Conservation (phyloP, 768 basidiomycete species). For the Boletus rubropictus region DNA sequence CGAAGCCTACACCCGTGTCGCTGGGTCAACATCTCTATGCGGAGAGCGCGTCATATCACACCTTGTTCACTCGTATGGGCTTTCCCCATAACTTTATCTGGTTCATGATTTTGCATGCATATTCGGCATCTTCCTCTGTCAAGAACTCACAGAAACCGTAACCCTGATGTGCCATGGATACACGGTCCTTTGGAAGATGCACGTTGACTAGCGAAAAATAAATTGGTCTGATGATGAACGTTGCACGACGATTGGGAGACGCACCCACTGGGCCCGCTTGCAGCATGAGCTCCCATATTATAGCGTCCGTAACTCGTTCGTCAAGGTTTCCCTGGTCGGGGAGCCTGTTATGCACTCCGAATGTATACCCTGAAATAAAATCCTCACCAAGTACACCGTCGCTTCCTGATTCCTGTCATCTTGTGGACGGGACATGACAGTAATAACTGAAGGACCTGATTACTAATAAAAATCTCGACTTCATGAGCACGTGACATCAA, state of each 20-base stretch:
- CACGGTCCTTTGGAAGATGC: conserved; percentile 95
- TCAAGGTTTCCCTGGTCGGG: conserved; percentile 86
- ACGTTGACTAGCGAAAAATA: conserved; percentile 68
- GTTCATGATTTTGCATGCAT: conserved; percentile 99
- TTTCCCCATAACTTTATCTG: conserved; percentile 99
- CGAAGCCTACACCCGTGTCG: conserved; percentile 58
- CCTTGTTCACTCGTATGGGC: conserved; percentile 98
- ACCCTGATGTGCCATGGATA: conserved; percentile 97
- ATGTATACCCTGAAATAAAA: neutral
- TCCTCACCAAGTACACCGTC: conserved; percentile 72
- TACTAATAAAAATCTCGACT: no score
- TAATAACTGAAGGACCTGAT: no score
- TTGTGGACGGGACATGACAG: conserved; percentile 48
- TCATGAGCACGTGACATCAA: neutral
- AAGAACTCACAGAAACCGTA: conserved; percentile 99
- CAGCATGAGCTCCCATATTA: conserved; percentile 97
- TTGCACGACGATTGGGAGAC: conserved; percentile 27
- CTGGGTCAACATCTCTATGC: conserved; percentile 7
- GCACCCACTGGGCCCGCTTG: conserved; percentile 98
- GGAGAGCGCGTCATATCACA: conserved; percentile 32
- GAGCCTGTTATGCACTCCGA: neutral
- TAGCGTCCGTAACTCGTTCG: conserved; percentile 87
- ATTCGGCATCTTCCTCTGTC: conserved; percentile 98
- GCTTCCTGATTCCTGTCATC: conserved; percentile 91
- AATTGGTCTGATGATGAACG: neutral